Percentiles rank a stretch among this genome's conserved stretches.
Conservation (phyloP, 805 yeast species). For the Clavispora santaluciae region DNA sequence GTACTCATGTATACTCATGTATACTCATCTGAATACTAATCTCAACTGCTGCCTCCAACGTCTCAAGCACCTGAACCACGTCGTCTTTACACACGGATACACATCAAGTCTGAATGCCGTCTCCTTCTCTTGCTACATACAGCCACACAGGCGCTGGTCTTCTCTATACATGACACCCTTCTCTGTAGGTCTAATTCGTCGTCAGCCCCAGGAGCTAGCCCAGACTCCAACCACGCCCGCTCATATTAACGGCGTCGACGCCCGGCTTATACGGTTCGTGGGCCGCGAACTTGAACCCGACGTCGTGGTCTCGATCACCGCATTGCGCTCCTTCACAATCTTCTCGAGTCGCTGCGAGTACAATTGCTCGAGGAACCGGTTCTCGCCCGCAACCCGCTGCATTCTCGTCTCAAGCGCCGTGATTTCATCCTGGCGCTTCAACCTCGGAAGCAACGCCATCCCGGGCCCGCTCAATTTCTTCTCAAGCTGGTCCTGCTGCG, state of each 20-base stretch:
- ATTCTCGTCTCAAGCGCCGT: conserved; percentile 24
- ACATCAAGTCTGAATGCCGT: no score
- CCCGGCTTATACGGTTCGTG: conserved; percentile 35
- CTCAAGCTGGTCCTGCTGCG: conserved; percentile 15
- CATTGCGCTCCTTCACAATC: conserved; percentile 30
- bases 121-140: no score
- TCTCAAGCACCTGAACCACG: no score
- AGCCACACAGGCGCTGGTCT: no score
- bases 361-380: conserved; percentile 24
- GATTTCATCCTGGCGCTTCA: conserved; percentile 31
- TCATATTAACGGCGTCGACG: conserved; percentile 29
- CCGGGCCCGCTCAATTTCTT: conserved; percentile 31
- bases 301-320: conserved; percentile 23
- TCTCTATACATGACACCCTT: no score
- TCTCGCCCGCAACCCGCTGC: conserved; percentile 22
- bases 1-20: no score
- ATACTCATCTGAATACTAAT: no score
- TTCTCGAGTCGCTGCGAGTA: conserved; percentile 31
- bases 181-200: no score
- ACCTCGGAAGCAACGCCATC: conserved; percentile 28
- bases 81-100: no score
- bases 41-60: no score
- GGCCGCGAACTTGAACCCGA: conserved; percentile 29
- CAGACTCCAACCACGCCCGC: no score
- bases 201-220: no score